These are phyloP conservation scores for Globisporangium spinosum DNA, from an alignment of 352 stramenopile species.

Conservation along the genomic window DNA sequence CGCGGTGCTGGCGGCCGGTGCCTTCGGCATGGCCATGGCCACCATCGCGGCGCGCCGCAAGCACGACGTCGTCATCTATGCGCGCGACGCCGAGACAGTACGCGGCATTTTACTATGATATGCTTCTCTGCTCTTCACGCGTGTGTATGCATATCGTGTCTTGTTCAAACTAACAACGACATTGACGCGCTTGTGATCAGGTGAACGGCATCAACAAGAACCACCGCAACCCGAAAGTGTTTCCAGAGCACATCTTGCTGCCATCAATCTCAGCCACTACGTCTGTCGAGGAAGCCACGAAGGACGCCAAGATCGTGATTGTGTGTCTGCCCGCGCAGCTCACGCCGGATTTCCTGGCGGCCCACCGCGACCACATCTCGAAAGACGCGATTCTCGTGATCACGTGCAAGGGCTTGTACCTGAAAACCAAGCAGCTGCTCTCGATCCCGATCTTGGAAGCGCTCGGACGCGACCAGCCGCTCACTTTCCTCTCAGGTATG, in stretches of 20 bases:
- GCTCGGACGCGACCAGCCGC: constrained; percentile 90
- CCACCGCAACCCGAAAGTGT: constrained; percentile 90
- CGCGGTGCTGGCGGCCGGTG: constrained; percentile 90
- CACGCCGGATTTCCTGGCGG: constrained; percentile 86
- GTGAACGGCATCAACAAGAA: constrained; percentile 92
- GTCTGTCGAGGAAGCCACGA: constrained; percentile 81
- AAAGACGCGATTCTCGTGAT: constrained; percentile 88
- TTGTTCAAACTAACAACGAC: background rate
- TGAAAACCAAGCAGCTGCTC: constrained; percentile 94
- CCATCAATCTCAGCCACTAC: constrained; percentile 85
- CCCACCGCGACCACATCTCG: constrained; percentile 87
- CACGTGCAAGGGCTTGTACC: constrained; percentile 96
- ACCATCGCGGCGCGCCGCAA: constrained; percentile 88
- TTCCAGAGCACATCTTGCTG: constrained; percentile 86
- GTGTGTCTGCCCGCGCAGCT: constrained; percentile 96
- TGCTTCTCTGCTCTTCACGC: background rate
- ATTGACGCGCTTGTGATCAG: constrained; percentile 18
- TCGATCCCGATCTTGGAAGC: constrained; percentile 91
- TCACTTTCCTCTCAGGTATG: constrained; percentile 90
- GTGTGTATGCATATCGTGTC: background rate
- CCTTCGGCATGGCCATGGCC: constrained; percentile 95
- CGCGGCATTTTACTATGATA: background rate
- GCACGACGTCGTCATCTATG: constrained; percentile 91
- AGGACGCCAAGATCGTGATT: constrained; percentile 90
- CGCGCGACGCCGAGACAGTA: constrained; percentile 65